A percentile compares a stretch with the other conserved stretches of the same genome.
These are phyloP conservation scores for Mucuna pruriens DNA, from an alignment of 306 rosid species.

Conservation along the genomic window DNA sequence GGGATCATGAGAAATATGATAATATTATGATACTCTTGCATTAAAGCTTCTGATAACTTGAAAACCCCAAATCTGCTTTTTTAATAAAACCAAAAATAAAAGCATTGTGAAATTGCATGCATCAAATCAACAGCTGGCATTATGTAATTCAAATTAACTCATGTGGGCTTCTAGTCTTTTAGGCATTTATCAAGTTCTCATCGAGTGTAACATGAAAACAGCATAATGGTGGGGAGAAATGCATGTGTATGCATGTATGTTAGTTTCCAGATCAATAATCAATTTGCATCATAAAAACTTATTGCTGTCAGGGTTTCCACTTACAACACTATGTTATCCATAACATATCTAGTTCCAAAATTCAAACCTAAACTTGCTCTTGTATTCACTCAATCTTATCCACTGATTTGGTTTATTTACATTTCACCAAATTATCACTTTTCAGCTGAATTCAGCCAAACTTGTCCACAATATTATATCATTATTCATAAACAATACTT, in stretches of 20 bases:
- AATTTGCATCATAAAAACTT: background rate
- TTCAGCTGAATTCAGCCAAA: background rate
- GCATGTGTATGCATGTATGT: background rate
- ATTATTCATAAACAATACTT: background rate
- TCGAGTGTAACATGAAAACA: background rate
- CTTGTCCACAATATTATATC: background rate
- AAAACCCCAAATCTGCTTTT: background rate
- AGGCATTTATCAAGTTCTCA: slow-evolving; percentile 7
- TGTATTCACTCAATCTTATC: slow-evolving; percentile 10
- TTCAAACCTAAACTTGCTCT: background rate
- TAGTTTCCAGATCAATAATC: background rate
- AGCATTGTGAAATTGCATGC: background rate
- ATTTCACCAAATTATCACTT: background rate
- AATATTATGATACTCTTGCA: background rate
- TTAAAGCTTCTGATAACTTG: slow-evolving; percentile 16
- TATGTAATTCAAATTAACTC: background rate
- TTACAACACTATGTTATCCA: background rate
- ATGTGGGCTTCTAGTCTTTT: background rate
- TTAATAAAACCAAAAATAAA: background rate
- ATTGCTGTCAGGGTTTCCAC: slow-evolving; percentile 1
- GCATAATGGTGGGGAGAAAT: background rate
- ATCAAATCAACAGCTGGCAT: background rate
- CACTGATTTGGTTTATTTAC: background rate
- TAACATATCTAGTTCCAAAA: background rate
- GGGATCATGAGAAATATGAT: background rate